Percentiles rank a stretch among this genome's conserved stretches.
Conservation (phyloP, 2,329 filamentous ascomycete genomes). For the Zopfia rhizophila region DNA sequence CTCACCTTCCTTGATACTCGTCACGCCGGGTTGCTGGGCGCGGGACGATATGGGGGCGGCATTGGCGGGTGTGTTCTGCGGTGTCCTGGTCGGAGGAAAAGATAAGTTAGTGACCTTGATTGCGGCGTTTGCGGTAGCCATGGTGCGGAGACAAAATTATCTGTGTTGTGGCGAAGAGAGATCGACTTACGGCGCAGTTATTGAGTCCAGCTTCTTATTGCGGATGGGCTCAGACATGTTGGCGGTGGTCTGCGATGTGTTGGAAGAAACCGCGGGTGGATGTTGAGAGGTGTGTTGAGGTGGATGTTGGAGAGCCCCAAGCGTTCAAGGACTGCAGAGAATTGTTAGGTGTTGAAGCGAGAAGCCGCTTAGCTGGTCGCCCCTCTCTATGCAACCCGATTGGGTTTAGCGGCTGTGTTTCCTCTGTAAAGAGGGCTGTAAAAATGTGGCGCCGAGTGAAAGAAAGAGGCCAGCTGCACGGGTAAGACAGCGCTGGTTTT, state of each 20-base stretch:
- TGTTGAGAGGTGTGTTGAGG: conserved; percentile 40
- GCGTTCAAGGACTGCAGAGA: conserved; percentile 35
- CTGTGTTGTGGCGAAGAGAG: conserved; percentile 33
- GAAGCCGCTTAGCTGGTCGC: conserved; percentile 36
- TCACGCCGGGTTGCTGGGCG: conserved; percentile 91
- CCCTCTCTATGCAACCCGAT: conserved; percentile 34
- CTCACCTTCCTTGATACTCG: conserved; percentile 97
- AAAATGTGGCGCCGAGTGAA: conserved; percentile 7
- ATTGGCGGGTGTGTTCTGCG: conserved; percentile 96
- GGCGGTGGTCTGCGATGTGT: conserved; percentile 30
- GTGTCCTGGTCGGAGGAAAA: conserved; percentile 72
- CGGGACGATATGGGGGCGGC: conserved; percentile 98
- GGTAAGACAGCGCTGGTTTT: neutral
- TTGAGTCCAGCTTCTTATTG: conserved; percentile 71
- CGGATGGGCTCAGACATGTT: conserved; percentile 75
- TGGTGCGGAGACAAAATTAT: conserved; percentile 32
- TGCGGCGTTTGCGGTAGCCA: conserved; percentile 32
- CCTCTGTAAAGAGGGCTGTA: conserved; percentile 20
- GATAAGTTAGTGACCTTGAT: conserved; percentile 48
- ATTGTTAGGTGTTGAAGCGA: conserved; percentile 47
- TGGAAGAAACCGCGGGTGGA: conserved; percentile 23
- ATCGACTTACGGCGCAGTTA: conserved; percentile 70
- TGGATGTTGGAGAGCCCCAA: conserved; percentile 38
- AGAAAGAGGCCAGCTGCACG: too few species aligned
- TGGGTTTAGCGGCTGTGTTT: conserved; percentile 17